Conservation (phyloP, 345 rosid genomes). For the Adansonia digitata region DNA sequence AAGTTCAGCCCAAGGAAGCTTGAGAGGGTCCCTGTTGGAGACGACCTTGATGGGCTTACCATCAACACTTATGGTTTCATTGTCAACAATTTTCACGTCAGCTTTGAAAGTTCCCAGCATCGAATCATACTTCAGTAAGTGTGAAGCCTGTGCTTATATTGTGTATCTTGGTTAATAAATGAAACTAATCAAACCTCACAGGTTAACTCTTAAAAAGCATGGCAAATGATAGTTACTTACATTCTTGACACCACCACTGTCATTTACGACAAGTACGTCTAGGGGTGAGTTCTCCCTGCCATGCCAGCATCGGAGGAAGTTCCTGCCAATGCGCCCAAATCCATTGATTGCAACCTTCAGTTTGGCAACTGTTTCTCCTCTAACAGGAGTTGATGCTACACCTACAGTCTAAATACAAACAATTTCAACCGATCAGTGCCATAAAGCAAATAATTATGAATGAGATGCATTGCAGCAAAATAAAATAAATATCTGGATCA, state of each 20-base stretch:
- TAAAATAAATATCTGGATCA: no score
- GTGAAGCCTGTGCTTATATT: conserved; percentile 61
- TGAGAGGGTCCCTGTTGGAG: conserved; percentile 86
- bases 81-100: conserved; percentile 75
- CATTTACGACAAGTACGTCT: conserved; percentile 84
- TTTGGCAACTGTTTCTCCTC: conserved; percentile 75
- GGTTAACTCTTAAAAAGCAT: neutral
- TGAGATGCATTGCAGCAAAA: no score
- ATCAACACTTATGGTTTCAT: conserved; percentile 76
- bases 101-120: conserved; percentile 96
- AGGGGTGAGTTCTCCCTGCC: conserved; percentile 93
- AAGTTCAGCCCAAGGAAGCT: conserved; percentile 98
- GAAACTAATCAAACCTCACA: neutral
- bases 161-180: neutral
- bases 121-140: conserved; percentile 92
- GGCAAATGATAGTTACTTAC: conserved; percentile 33
- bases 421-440: neutral
- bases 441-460: neutral
- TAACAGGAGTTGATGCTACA: conserved; percentile 36
- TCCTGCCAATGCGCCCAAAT: conserved; percentile 95
- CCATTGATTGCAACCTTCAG: conserved; percentile 98
- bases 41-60: conserved; percentile 85
- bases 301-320: conserved; percentile 98
- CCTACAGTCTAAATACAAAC: conserved; percentile 33
- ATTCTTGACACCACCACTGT: conserved; percentile 98